Conservation (phyloP, 305 asterid species). For the Stenogyne calaminthoides region DNA sequence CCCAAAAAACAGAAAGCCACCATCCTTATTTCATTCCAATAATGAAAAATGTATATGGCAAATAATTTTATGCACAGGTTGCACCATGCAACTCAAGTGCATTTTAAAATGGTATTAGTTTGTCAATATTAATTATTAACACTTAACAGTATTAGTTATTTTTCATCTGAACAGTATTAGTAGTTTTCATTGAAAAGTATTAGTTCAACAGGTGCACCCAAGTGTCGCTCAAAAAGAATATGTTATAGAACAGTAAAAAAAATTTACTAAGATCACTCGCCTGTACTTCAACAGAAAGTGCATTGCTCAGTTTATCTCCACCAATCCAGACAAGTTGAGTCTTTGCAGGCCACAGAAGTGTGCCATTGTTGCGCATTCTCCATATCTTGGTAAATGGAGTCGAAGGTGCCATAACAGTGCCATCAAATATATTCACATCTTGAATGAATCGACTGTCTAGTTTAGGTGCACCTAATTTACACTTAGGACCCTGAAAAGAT, state of each 20-base stretch:
- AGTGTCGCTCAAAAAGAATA: neutral
- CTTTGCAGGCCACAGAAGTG: constrained; percentile 66
- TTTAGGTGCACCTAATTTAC: constrained; percentile 42
- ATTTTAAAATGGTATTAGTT: too few species aligned
- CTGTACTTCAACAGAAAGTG: constrained; percentile 57
- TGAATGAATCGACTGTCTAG: constrained; percentile 73
- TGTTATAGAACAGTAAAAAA: neutral
- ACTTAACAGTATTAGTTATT: too few species aligned
- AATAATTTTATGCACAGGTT: too few species aligned
- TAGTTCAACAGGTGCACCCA: too few species aligned
- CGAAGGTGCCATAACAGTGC: constrained; percentile 71
- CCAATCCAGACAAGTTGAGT: constrained; percentile 88
- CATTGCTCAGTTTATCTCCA: constrained; percentile 69
- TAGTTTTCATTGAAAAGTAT: too few species aligned
- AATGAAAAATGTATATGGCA: neutral
- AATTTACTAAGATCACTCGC: constrained; percentile 35
- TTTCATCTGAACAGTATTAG: too few species aligned
- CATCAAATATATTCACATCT: constrained; percentile 82
- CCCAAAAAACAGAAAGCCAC: neutral
- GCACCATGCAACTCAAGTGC: too few species aligned
- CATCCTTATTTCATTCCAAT: neutral
- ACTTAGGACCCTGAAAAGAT: constrained; percentile 37
- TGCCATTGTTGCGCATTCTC: constrained; percentile 92
- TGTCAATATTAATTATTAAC: too few species aligned
- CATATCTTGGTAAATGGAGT: constrained; percentile 91